Base-by-base conservation (phyloP, 2,329 filamentous ascomycete genomes). In the Teratosphaeria zuluensis region DNA sequence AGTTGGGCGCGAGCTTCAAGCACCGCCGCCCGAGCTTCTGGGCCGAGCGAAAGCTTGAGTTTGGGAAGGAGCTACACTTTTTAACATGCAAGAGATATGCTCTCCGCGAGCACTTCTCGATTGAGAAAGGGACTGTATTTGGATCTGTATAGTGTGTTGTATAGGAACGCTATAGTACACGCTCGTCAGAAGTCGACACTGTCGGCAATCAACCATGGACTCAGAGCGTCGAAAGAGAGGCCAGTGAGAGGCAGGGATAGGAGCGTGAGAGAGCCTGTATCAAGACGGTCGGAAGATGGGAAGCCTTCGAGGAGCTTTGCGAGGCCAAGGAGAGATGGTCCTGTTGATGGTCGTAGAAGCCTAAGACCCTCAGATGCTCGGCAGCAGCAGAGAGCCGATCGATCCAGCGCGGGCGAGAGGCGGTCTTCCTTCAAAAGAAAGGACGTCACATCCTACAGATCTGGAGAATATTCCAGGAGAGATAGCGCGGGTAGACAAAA, bases 131-230 rank as follows among this genome's bases (percentile, higher is more conserved):
- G 42, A 48, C 9, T 19, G 42, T 48, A 21, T 19, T 19, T 48
- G 42, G 42, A 48, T n/a, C 9, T 19, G 42, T 19, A 19, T 21
- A 19, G 16, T 48, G 42, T 48, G 42, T 11, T 48, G 9, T 21
- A 8, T 21, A 48, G 42, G n/a, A 48, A 48, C 9, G 42, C n/a
- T 21, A 8, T n/a, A 21, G 9, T 21, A 19, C 4, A 5, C 16
- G 42, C 42, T 19, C 42, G 42, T 48, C 42, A 21, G 19, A 48
- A 48, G 42, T 86, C 84, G 51, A 78, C 89, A 48, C 81, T 78
- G 60, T 87, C 86, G 9, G 87, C 86, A 51, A 90, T 91, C 67
- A 82, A 84, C 63, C 78, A 81, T 53, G 87, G 87, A 14, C 77
- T 90, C 57, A 82, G 84, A 67, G 55, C 55, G 35, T 48, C 42